Base-by-base conservation (phyloP, 176 grass and related monocot species). In the Oropetium thomaeum region DNA sequence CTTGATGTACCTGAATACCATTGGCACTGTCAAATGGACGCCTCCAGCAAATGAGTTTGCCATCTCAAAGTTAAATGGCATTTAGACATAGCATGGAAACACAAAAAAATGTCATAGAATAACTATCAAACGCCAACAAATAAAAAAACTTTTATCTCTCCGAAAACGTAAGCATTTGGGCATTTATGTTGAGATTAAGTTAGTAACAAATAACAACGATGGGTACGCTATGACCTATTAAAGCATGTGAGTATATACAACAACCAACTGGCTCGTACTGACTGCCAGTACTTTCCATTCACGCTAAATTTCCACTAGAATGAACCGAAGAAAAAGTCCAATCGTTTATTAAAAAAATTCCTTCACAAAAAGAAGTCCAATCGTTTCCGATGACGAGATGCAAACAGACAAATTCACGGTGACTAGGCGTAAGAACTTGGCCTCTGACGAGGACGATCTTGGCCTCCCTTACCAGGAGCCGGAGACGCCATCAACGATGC, bases 1-100 rank as follows among this genome's bases (percentile, higher is more conserved):
- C 82, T 98, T 98, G 81, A 86, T 85, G 84, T 98, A 98, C 91
- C 91, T 98, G 86, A 82, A 92, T 76, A 71, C 60, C 48, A 87
- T 75, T 61, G 45, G 35, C 62, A 79, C 55, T 16, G 81, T 88
- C 86, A 88, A 90, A 80, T 60, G 57, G 47, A 75, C 79, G 83
- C 74, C 54, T 82, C 63, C 13, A 10, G 59, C 38, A 71, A n/a
- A 51, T 22, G 48, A 55, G 48, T 49, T n/a, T 23, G 1, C 5
- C 7, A 40, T 73, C 4, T 54, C 53, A 41, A 79, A 68, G 61
- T 9, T 74, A 59, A 54, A 34, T 16, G 78, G 40, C 23, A 74
- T 34, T 27, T 4, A 70, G 1, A 17, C 16, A 40, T 13, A 64
- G 9, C 74, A 71, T 22, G 20, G 2, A 62, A 88, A 79, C 28